Evolutionary conservation across 345 rosid species (phyloP).

Genomic region (Eucalyptus regnans): DNA sequence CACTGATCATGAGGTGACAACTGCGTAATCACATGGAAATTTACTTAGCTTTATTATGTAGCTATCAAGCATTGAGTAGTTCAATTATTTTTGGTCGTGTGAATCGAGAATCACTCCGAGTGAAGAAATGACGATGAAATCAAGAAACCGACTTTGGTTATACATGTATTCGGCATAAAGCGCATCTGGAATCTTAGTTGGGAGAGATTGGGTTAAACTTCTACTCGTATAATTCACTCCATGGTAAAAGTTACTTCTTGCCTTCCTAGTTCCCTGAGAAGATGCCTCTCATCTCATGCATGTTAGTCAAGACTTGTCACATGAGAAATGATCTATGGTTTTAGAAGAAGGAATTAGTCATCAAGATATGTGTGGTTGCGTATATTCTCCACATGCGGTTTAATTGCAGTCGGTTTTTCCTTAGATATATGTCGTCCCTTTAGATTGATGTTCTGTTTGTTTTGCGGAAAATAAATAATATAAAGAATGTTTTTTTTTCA

Average conservation of each 20-base stretch:
- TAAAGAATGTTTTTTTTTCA: no score
- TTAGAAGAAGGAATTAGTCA: not conserved
- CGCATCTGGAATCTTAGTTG: not conserved
- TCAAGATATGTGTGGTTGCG: not conserved
- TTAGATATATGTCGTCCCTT: not conserved
- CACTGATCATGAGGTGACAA: not conserved
- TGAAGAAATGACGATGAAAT: not conserved
- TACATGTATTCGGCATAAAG: not conserved
- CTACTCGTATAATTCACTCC: not conserved
- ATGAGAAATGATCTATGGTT: not conserved
- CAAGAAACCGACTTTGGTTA: not conserved
- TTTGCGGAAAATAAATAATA: no score
- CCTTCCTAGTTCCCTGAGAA: not conserved
- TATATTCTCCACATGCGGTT: not conserved
- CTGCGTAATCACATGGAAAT: not conserved
- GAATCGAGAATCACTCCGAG: not conserved
- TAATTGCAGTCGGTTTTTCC: not conserved
- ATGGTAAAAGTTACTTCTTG: not conserved
- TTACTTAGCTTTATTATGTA: not conserved
- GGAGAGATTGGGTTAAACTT: not conserved
- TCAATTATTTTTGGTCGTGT: not conserved
- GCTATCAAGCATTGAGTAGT: not conserved
- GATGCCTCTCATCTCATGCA: no score
- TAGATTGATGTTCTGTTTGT: rapidly evolving
- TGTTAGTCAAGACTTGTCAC: not conserved